These are phyloP conservation scores for Cutaneotrichosporon arboriforme DNA, from an alignment of 1,284 basidiomycete genomes.

Conservation along the genomic window DNA sequence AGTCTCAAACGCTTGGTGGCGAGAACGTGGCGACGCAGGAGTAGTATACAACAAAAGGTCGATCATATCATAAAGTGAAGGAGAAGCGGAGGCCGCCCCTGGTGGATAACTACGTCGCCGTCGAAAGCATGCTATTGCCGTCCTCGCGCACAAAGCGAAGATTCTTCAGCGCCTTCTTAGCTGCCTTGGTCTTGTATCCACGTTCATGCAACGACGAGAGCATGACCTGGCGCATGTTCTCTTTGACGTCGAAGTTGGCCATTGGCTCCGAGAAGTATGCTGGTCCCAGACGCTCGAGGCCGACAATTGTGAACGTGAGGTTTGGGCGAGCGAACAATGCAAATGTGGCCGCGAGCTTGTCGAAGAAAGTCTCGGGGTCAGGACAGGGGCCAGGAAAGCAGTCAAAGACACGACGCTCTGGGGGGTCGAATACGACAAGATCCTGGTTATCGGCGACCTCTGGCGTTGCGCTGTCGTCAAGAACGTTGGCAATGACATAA, in stretches of 20 bases:
- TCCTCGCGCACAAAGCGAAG: neutral
- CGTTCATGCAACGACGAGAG: neutral
- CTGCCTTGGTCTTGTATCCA: neutral
- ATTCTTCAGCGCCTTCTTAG: neutral
- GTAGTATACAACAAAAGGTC: too few relatives aligned
- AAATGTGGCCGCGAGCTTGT: neutral
- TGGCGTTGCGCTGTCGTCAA: neutral
- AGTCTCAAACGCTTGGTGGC: too few relatives aligned
- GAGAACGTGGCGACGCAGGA: too few relatives aligned
- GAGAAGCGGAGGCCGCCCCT: too few relatives aligned
- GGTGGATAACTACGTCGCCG: too few relatives aligned
- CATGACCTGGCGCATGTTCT: neutral
- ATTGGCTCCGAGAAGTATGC: neutral
- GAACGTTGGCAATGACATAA: neutral
- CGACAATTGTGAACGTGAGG: neutral
- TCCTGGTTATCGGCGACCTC: neutral
- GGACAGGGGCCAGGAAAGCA: neutral
- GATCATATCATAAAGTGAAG: too few relatives aligned
- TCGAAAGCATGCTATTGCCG: neutral
- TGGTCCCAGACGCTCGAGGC: neutral
- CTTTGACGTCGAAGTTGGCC: neutral
- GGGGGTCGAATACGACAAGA: neutral
- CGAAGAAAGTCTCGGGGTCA: neutral
- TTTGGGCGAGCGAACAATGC: neutral
- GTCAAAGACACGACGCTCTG: neutral